Conservation (phyloP, 306 rosid species). For the Vicia villosa region DNA sequence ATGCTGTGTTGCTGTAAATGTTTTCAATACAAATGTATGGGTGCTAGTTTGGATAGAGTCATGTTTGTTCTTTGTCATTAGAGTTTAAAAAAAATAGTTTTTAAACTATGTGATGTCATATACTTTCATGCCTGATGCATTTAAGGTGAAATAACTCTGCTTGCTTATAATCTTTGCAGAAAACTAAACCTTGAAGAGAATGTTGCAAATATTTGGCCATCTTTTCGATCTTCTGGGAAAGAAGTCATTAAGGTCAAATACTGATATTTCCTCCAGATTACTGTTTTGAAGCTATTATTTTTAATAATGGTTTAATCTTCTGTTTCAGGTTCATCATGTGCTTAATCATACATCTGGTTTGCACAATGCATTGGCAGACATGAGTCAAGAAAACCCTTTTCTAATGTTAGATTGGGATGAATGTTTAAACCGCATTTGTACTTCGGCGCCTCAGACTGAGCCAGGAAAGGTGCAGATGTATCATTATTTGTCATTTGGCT, state of each 20-base stretch:
- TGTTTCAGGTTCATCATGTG: conserved; percentile 85
- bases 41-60: neutral
- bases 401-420: conserved; percentile 83
- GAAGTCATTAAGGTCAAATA: conserved; percentile 72
- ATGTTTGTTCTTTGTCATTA: conserved; percentile 1
- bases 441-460: conserved; percentile 77
- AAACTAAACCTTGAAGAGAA: conserved; percentile 81
- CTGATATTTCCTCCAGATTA: conserved; percentile 24
- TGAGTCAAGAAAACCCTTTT: conserved; percentile 63
- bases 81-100: neutral
- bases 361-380: conserved; percentile 80
- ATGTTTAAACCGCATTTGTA: conserved; percentile 65
- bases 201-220: conserved; percentile 88
- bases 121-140: neutral
- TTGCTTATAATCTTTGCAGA: conserved; percentile 48
- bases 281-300: conserved; percentile 18
- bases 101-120: neutral
- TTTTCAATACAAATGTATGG: too few relatives aligned
- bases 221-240: conserved; percentile 76
- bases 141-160: conserved; percentile 26
- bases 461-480: conserved; percentile 89
- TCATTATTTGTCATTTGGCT: conserved; percentile 87
- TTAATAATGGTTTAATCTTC: conserved; percentile 10
- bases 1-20: too few relatives aligned
- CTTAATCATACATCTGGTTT: conserved; percentile 98